Evolutionary conservation across 345 rosid species (phyloP), one percentile per base, ranked within the genome.

Genomic region (Euphorbia tirucalli): DNA sequence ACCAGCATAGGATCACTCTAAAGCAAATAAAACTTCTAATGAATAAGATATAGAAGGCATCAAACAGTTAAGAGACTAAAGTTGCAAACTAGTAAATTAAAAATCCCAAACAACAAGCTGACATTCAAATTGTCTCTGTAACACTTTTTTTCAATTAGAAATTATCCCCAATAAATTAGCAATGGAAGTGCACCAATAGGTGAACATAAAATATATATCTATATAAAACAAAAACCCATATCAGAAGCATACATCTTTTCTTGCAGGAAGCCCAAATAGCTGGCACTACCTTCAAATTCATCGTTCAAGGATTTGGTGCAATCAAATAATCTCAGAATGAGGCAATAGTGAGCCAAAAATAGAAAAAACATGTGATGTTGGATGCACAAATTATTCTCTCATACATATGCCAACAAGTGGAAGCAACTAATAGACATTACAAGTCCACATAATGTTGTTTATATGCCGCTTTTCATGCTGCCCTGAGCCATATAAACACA

Each of bases 1-100:
- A 93, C 91, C 76, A 91, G 75, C 96, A 91, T 83, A 21, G 97
- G 93, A 84, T 93, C 97, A 74, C 98, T 91, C 98, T 93, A 79
- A 66, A 81, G 68, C 72, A 84, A 71, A 77, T 58, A 74, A 68
- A 80, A 79, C 43, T 46, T 58, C 54, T 11, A 55, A 15, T 21
- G 28, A n/a, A 32, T 59, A 55, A 55, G 32, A 69, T 27, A 37
- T 25, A 68, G 13, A 50, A 25, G 55, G 4, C 37, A 71, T 2
- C 49, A 48, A 70, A 71, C 35, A 46, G 65, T 48, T n/a, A 0
- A 61, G 43, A 54, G 32, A 60, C 24, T 44, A 61, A 11, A 55
- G 67, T 30, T 71, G 22, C 21, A 19, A 60, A 5, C 28, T 27
- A 44, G 31, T 10, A 13, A n/a, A 35, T 68, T 15, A 25, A 7